Evolutionary conservation across 768 basidiomycete genomes (phyloP).

Genomic region (Auricularia cornea): DNA sequence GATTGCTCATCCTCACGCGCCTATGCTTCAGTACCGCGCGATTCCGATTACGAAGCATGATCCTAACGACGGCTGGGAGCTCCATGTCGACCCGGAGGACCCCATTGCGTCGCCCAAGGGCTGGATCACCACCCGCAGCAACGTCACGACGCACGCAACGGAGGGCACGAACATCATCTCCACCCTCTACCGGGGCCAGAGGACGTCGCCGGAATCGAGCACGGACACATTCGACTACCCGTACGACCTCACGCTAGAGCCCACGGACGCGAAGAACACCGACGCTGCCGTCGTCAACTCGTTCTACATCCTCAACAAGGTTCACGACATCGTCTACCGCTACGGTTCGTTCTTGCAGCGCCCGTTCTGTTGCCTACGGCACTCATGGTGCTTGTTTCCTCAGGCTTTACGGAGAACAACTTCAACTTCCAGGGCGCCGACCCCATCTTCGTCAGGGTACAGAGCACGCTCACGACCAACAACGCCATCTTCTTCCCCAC

Average conservation of each 20-base stretch:
- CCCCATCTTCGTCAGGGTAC: conserved; percentile 26
- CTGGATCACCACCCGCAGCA: conserved; percentile 28
- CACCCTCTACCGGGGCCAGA: conserved; percentile 6
- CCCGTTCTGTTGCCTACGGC: neutral
- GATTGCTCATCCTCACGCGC: neutral
- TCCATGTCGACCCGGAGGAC: conserved; percentile 17
- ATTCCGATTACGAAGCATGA: neutral
- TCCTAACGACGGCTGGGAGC: neutral
- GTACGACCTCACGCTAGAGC: conserved; percentile 23
- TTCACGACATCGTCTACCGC: conserved; percentile 2
- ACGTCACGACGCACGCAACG: conserved; percentile 27
- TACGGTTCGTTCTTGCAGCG: neutral
- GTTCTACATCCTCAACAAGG: conserved; percentile 1
- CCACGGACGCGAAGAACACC: conserved; percentile 16
- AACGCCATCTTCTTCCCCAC: neutral
- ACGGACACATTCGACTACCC: neutral
- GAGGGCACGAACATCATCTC: conserved; percentile 33
- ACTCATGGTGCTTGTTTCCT: neutral
- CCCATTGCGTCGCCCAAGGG: conserved; percentile 29
- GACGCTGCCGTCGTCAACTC: conserved; percentile 1
- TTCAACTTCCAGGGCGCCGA: conserved; percentile 34
- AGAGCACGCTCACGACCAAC: neutral
- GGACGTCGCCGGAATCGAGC: conserved; percentile 30
- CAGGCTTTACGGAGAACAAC: conserved; percentile 27
- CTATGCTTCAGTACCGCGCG: neutral